phyloP scores from a whole-genome alignment of 1,284 basidiomycete species.

The Coniophora puteana region DNA sequence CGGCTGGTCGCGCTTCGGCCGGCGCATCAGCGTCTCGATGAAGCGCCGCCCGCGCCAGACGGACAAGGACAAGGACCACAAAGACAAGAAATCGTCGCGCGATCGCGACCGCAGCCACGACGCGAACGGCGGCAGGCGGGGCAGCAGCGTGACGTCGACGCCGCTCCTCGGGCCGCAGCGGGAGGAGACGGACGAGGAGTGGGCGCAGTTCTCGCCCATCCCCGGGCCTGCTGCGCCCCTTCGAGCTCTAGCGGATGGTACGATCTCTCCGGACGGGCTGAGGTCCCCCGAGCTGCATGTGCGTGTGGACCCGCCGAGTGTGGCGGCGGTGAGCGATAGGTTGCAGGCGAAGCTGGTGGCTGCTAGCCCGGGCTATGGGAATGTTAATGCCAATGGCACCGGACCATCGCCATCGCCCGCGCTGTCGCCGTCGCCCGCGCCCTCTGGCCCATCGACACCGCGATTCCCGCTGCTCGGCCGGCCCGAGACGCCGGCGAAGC shows the following conservation, averaged over 20 bases:
- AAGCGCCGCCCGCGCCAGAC: constrained; percentile 14
- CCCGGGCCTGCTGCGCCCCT: constrained; percentile 1
- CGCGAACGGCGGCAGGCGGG: constrained; percentile 28
- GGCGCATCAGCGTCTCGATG: constrained; percentile 47
- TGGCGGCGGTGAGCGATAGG: constrained; percentile 24
- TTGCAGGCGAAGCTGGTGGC: constrained; percentile 22
- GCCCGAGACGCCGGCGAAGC: constrained; percentile 16
- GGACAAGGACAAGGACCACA: constrained; percentile 28
- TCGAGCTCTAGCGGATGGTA: constrained; percentile 3
- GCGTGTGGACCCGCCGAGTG: constrained; percentile 18
- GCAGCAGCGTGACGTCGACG: constrained; percentile 14
- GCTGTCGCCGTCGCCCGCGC: constrained; percentile 15
- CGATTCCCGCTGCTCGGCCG: constrained; percentile 21
- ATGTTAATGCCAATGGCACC: too few species aligned
- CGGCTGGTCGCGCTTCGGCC: constrained; percentile 56
- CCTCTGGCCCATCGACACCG: constrained; percentile 13
- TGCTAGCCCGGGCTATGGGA: too few species aligned
- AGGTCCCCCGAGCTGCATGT: too few species aligned
- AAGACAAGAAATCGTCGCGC: constrained; percentile 2
- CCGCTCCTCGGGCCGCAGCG: background rate
- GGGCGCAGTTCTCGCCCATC: background rate
- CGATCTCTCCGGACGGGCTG: background rate
- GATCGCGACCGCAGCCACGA: background rate
- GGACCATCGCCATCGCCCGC: constrained; percentile 20
- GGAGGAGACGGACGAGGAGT: background rate